Percentiles rank a stretch among this genome's conserved stretches.
Evolutionary conservation across 192 early-diverging fungal genomes (phyloP).

Genomic region (Entomortierella lignicola): DNA sequence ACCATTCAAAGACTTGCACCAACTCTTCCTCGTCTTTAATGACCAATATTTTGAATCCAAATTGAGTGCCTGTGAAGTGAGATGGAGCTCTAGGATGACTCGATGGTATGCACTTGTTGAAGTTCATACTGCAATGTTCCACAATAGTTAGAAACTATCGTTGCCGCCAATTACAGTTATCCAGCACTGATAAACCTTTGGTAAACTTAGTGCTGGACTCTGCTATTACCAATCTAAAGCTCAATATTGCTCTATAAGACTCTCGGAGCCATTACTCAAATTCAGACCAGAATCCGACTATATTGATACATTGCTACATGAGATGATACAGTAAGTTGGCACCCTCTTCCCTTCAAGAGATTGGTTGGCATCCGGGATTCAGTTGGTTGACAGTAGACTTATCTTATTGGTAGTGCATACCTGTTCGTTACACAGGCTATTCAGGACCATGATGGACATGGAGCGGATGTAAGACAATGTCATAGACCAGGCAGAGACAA

Average conservation of each 20-base stretch:
- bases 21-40: constrained; percentile 65
- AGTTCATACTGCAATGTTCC: not conserved
- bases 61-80: constrained; percentile 65
- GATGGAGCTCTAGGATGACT: constrained; percentile 69
- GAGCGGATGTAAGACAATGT: constrained; percentile 49
- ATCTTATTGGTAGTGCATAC: constrained; percentile 55
- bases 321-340: constrained; percentile 71
- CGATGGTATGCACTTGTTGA: constrained; percentile 34
- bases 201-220: constrained; percentile 61
- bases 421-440: constrained; percentile 69
- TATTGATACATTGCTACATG: constrained; percentile 74
- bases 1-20: constrained; percentile 61
- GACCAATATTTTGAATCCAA: constrained; percentile 65
- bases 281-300: constrained; percentile 69
- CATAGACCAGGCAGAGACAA: not conserved
- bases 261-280: constrained; percentile 75
- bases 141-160: not conserved
- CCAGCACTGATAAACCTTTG: no score
- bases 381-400: not conserved
- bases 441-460: constrained; percentile 70
- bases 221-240: constrained; percentile 59
- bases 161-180: no score
- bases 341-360: not conserved
- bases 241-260: constrained; percentile 63
- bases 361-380: not conserved